A percentile compares a stretch with the other conserved stretches of the same genome.
Conservation (phyloP, 2,329 filamentous ascomycete species). For the Albifimbria verrucaria region DNA sequence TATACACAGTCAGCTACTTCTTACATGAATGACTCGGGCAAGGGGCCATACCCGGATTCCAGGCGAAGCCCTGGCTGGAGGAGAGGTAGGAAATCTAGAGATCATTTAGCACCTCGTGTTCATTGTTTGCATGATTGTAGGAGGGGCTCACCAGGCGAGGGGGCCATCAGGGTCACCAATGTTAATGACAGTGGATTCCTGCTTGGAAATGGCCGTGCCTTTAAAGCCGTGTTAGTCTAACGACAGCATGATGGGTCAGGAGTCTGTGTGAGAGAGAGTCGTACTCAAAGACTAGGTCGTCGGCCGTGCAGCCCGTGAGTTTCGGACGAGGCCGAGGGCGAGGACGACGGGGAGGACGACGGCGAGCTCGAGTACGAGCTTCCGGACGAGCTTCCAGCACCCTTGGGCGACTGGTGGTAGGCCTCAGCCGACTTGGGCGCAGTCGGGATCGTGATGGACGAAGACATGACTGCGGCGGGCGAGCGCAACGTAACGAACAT, state of each 20-base stretch:
- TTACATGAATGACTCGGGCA: not conserved
- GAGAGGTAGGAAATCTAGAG: conserved; percentile 74
- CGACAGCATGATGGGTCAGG: too few relatives aligned
- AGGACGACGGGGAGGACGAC: conserved; percentile 56
- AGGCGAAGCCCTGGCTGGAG: conserved; percentile 75
- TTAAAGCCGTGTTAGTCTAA: conserved; percentile 2
- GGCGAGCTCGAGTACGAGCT: conserved; percentile 37
- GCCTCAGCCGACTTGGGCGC: conserved; percentile 30
- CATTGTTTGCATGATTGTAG: not conserved
- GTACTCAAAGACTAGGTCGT: conserved; percentile 62
- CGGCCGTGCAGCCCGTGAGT: conserved; percentile 49
- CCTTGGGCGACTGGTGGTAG: conserved; percentile 41
- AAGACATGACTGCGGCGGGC: conserved; percentile 49
- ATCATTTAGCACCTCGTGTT: not conserved
- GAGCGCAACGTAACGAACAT: conserved; percentile 6
- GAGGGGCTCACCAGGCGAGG: conserved; percentile 60
- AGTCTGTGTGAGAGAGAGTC: conserved; percentile 9
- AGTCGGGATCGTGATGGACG: conserved; percentile 66
- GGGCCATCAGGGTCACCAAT: conserved; percentile 70
- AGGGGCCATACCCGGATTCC: conserved; percentile 65
- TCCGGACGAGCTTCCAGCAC: conserved; percentile 41
- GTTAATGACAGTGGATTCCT: conserved; percentile 78
- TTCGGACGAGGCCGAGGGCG: conserved; percentile 38
- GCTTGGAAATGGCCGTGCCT: conserved; percentile 70
- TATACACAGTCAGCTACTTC: conserved; percentile 7